Evolutionary conservation across 1,139 yeast genomes (phyloP).

Genomic region (Protomyces lactucae-debilis): DNA sequence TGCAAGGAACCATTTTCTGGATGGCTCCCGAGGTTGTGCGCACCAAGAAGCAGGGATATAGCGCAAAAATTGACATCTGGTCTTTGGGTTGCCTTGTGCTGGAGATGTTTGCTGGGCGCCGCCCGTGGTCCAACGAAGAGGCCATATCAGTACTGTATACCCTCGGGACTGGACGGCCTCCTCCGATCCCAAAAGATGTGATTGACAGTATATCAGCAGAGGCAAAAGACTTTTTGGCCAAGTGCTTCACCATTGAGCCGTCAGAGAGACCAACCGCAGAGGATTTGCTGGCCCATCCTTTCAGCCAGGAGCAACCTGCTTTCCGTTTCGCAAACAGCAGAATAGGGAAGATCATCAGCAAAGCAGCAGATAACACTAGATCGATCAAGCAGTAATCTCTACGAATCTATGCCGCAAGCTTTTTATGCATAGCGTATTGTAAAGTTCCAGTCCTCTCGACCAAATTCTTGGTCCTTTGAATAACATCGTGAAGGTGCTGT

Average conservation of each 20-base stretch:
- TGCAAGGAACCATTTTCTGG: conserved; percentile 99
- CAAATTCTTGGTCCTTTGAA: conserved; percentile 10
- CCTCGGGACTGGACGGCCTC: conserved; percentile 76
- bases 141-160: conserved; percentile 50
- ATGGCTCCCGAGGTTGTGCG: conserved; percentile 99
- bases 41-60: conserved; percentile 75
- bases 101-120: conserved; percentile 74
- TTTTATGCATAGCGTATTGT: not conserved
- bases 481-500: conserved; percentile 12
- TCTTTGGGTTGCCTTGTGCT: conserved; percentile 90
- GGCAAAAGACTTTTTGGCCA: conserved; percentile 66
- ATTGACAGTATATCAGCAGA: conserved; percentile 54
- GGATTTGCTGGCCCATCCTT: conserved; percentile 57
- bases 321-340: not conserved
- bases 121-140: conserved; percentile 52
- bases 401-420: not conserved
- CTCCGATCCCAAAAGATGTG: conserved; percentile 91
- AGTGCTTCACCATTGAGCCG: conserved; percentile 68
- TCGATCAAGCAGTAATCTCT: not conserved
- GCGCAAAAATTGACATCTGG: conserved; percentile 78
- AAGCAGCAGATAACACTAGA: not conserved
- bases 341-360: not conserved
- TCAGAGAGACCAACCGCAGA: conserved; percentile 82
- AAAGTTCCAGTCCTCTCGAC: conserved; percentile 7
- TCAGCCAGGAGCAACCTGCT: conserved; percentile 43